Base-by-base conservation (phyloP, 2,329 filamentous ascomycete species). In the Microsporum audouinii region DNA sequence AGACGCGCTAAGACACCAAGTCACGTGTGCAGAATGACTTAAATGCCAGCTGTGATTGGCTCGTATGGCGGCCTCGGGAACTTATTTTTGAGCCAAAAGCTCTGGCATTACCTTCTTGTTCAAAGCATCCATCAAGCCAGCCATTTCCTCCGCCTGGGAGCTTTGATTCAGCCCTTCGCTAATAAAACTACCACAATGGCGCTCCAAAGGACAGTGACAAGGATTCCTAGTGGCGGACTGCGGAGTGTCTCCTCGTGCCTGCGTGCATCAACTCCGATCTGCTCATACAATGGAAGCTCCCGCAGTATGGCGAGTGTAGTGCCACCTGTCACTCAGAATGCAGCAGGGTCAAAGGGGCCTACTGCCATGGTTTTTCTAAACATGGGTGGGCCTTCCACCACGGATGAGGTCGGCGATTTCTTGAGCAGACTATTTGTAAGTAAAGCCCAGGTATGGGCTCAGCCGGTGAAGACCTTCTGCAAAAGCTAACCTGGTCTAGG, bases 331-430 rank as follows among this genome's bases (percentile, higher is more conserved):
- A 91, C 88, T 0, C 89, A 95, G 73, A 82, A 90, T 80, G 80
- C 82, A 5, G 83, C 83, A 0, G 83, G 81, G 57, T 80, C 82
- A 2, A 82, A 89, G 71, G 92, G 92, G 0, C 91, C 91, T 5
- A 99, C 94, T 3, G 94, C 94, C 49, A 97, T 99, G 85, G 94
- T 99, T 12, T 96, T 99, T 71, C 84, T 99, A 77, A 99, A 99
- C 76, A 99, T 99, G 94, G 94, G 94, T 63, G 94, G 94, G 0
- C 94, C 94, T 2, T 88, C 89, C 0, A 96, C 88, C 2, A 88
- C 87, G 3, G 84, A 86, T 66, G 91, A 99, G 77, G 94, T 99
- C 39, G 86, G 87, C 68, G 85, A 87, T 74, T 99, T 97, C 71
- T 78, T 99, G 56, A 94, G 88, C 73, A 85, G 91, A 68, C 79